Evolutionary conservation across 495 filamentous ascomycete species (phyloP).

Genomic region (Lasiosphaeria miniovina): DNA sequence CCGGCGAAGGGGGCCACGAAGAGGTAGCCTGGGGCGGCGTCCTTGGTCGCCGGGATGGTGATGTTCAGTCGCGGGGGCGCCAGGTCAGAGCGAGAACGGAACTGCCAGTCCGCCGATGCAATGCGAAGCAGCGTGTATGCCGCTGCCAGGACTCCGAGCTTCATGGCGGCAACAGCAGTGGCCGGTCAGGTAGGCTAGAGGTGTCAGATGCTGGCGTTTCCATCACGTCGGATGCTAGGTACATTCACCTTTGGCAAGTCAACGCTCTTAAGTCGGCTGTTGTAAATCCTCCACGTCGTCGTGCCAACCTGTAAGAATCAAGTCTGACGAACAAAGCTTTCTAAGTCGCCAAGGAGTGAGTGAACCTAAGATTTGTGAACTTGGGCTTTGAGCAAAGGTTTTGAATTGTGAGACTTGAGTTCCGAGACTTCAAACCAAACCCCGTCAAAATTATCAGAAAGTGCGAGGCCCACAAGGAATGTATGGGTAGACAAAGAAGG

Average conservation of each 20-base stretch:
- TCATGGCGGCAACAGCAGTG: constrained; percentile 33
- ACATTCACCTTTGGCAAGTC: constrained; percentile 56
- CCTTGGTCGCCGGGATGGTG: constrained; percentile 49
- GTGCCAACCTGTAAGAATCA: too few species aligned
- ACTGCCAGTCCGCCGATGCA: constrained; percentile 52
- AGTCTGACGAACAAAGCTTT: too few species aligned
- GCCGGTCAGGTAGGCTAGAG: constrained; percentile 22
- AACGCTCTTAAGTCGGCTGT: constrained; percentile 31
- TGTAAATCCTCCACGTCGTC: too few species aligned
- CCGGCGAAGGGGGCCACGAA: constrained; percentile 55
- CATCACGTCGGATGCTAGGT: constrained; percentile 42
- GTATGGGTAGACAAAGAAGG: too few species aligned
- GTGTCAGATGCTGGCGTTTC: constrained; percentile 41
- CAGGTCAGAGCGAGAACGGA: constrained; percentile 54
- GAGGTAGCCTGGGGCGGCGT: constrained; percentile 51
- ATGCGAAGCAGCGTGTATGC: constrained; percentile 26
- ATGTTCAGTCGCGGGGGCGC: constrained; percentile 55
- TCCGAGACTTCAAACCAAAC: too few species aligned
- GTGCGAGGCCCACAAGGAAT: too few species aligned
- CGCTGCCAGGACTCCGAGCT: constrained; percentile 22
- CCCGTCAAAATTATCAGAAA: too few species aligned
- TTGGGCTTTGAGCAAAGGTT: too few species aligned
- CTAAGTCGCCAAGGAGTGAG: too few species aligned
- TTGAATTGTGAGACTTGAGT: too few species aligned
- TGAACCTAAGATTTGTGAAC: too few species aligned